Evolutionary conservation across 768 basidiomycete genomes (phyloP), one percentile per base, ranked within the genome.

Genomic region (Hygrocybe punicea): DNA sequence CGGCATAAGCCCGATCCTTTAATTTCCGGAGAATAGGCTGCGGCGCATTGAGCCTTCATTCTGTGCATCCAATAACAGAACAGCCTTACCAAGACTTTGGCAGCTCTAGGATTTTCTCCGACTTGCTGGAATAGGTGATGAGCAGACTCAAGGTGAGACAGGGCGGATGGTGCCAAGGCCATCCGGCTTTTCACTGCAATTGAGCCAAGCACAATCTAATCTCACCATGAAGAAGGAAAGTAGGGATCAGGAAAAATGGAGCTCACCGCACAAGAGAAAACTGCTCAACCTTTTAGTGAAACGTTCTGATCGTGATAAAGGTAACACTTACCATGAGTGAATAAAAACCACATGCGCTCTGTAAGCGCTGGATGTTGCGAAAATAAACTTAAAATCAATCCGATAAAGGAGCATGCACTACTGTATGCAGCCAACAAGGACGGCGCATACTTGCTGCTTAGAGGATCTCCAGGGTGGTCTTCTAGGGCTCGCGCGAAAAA

Each of bases 401-500:
- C 85, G 25, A 87, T 82, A 64, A 85, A 86, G 11, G 84, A 78
- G 56, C 84, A 84, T 21, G 86, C 85, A 58, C 84, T 84, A n/a
- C 74, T 77, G 68, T 87, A 86, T 2, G 84, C 86, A 1, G 86
- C 84, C 49, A 89, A 69, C 5, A 87, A 85, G 4, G 86, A 87
- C 17, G 78, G 82, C 4, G 82, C 81, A 63, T 83, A 89, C 65
- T 82, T 86, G 74, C 84, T 84, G 3, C 84, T 82, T 73, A 87
- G 81, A 4, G 85, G 85, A 66, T 89, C 86, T 6, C 68, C 71
- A 0, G 84, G 81, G 55, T 69, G 78, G 58, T 86, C 85, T 62
- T 85, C 84, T 55, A 89, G 67, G 0, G 86, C 85, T 56, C 83
- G 81, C 1, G 85, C 86, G 64, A 89, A 89, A 74, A 84, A 89